A percentile compares a stretch with the other conserved stretches of the same genome.
Evolutionary conservation across 345 rosid species (phyloP).

Genomic region (Aquilaria yunnanensis): DNA sequence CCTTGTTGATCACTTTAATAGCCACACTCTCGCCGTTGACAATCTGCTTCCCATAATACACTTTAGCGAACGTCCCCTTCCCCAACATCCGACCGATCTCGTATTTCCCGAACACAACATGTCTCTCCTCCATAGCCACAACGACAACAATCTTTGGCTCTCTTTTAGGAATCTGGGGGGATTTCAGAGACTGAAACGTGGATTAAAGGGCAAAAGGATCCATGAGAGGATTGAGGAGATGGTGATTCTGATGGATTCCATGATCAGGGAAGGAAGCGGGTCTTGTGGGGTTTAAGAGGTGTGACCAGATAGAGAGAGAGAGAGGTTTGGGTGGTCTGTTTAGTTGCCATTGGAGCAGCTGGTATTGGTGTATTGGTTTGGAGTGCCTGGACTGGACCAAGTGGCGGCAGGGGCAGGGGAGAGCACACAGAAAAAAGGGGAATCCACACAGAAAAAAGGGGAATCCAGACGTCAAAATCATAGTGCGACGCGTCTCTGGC

Average conservation of each 20-base stretch:
- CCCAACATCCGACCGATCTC: slow-evolving; percentile 62
- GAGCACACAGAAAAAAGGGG: slow-evolving; percentile 7
- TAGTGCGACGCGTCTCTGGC: too few relatives aligned
- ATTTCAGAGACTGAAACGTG: neutral
- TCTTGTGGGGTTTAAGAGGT: neutral
- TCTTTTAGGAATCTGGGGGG: neutral
- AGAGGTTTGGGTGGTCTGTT: neutral
- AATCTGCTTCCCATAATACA: slow-evolving; percentile 50
- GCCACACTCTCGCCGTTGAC: slow-evolving; percentile 53
- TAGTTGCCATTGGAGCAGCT: slow-evolving; percentile 8
- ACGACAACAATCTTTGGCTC: slow-evolving; percentile 7
- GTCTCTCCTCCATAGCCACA: slow-evolving; percentile 21
- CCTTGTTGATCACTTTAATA: slow-evolving; percentile 57
- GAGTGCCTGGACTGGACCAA: neutral
- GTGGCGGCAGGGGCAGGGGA: too few relatives aligned
- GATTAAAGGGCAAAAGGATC: slow-evolving; percentile 17
- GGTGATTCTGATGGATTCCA: slow-evolving; percentile 31
- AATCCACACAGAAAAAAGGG: too few relatives aligned
- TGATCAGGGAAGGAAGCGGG: neutral
- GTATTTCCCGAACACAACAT: slow-evolving; percentile 50
- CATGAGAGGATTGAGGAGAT: slow-evolving; percentile 36
- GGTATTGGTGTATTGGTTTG: slow-evolving; percentile 6
- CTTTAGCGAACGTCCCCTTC: slow-evolving; percentile 82
- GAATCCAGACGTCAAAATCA: too few relatives aligned
- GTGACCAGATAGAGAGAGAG: neutral